Evolutionary conservation across 345 rosid genomes (phyloP), one percentile per base, ranked within the genome.

Genomic region (Hibiscus tridactylites): DNA sequence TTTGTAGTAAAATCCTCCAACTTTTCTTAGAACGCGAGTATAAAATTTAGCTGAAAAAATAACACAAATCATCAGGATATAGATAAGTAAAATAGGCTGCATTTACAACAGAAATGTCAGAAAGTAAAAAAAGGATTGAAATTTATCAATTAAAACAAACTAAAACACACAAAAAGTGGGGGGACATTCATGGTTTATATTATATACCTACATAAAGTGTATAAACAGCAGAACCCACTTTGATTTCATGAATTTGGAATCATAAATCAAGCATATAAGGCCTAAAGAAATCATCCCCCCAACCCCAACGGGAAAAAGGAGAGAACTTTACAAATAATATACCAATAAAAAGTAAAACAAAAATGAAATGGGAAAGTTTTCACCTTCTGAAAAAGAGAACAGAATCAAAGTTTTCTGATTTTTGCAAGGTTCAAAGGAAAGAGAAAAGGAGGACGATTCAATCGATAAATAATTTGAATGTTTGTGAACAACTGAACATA

Each of bases 1-100:
- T 82, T 71, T 71, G 9, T 6, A 61, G 50, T 64, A 49, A 72
- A 31, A 33, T 49, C 29, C 39, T 12, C 52, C 56, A 16, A 52
- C 16, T 19, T 28, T 16, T 29, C 44, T 50, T 68, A 29, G 2
- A 50, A 28, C 42, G 26, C 59, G 31, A 50, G 59, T 16, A 28
- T 29, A 49, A 49, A 16, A 29, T 15, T 68, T 50, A 8, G 26
- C 59, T 67, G 39, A 1, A 28, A 13, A 13, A 44, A 19, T 3
- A 4, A n/a, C 9, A 61, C 11, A 8, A 62, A 10, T 1, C 2
- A 35, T n/a, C 44, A 33, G 17, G 46, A 8, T n/a, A n/a, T n/a
- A n/a, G n/a, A n/a, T 7, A 33, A 33, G 13, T 35, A 16, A 24
- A 61, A 61, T 9, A 33, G 65, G 21, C 6, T 16, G 39, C 46